A percentile compares a stretch with the other conserved stretches of the same genome.
These are phyloP conservation scores for Annulohypoxylon stygium DNA, from an alignment of 495 filamentous ascomycete genomes.

Conservation along the genomic window DNA sequence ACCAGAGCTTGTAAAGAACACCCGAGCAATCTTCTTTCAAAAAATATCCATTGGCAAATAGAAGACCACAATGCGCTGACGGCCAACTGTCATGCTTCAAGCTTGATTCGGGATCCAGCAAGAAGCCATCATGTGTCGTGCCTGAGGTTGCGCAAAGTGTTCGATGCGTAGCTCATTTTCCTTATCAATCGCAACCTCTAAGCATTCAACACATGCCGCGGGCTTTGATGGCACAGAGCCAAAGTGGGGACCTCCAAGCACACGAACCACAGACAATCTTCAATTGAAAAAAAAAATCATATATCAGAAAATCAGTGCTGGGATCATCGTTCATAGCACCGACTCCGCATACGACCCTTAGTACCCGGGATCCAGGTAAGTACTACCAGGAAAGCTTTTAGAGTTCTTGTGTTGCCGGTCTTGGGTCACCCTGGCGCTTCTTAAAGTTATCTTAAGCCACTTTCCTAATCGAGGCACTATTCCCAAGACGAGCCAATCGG, in stretches of 20 bases:
- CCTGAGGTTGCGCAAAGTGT: constrained; percentile 10
- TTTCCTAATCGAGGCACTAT: constrained; percentile 42
- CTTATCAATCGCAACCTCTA: constrained; percentile 5
- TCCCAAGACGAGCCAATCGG: constrained; percentile 27
- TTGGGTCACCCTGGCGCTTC: not conserved
- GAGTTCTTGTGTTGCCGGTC: not conserved
- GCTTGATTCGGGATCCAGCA: constrained; percentile 8
- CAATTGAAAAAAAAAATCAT: not conserved
- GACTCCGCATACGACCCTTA: not conserved
- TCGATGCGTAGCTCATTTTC: constrained; percentile 5
- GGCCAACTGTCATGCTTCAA: not conserved
- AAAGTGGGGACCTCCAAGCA: constrained; percentile 8
- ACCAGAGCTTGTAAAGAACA: not conserved
- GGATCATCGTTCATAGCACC: not conserved
- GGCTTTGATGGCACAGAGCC: not conserved
- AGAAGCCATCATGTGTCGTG: constrained; percentile 14
- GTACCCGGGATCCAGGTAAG: not conserved
- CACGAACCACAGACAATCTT: not conserved
- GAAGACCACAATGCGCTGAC: not conserved
- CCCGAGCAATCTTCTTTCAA: not conserved
- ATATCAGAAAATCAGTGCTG: not conserved
- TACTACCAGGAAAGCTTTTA: not conserved
- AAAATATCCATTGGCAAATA: constrained; percentile 3
- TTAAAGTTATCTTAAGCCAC: not conserved
- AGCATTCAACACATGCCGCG: constrained; percentile 1